A percentile compares a stretch with the other conserved stretches of the same genome.
These are phyloP conservation scores for Dionaea muscipula DNA, from an alignment of 179 eudicot genomes.

Conservation along the genomic window DNA sequence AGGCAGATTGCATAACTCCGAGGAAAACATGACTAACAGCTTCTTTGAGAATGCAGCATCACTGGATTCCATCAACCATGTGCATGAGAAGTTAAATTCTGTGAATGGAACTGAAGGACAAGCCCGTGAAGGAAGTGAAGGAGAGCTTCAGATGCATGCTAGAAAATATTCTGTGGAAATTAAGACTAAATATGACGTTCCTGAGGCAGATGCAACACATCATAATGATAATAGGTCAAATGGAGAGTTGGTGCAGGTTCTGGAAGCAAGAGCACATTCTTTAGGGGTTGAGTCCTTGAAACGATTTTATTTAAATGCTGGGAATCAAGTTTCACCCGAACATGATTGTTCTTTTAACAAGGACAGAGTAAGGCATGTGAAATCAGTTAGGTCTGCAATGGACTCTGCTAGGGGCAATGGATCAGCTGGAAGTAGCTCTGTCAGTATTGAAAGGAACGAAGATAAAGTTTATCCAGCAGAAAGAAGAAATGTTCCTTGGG, in stretches of 20 bases:
- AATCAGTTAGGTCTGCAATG: conserved; percentile 49
- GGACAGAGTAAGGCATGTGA: conserved; percentile 36
- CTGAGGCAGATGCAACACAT: conserved; percentile 13
- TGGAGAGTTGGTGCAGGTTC: conserved; percentile 15
- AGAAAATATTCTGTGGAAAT: conserved; percentile 6
- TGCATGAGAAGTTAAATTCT: conserved; percentile 13
- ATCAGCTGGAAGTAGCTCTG: conserved; percentile 16
- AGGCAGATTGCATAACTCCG: conserved; percentile 10
- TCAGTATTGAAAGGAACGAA: conserved; percentile 22
- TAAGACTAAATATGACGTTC: conserved; percentile 12
- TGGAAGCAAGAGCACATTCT: conserved; percentile 19
- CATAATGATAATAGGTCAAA: conserved; percentile 17
- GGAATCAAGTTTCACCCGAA: conserved; percentile 22
- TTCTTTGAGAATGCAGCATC: conserved; percentile 5
- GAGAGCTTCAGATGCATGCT: conserved; percentile 8
- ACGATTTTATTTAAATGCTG: conserved; percentile 14
- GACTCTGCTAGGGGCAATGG: conserved; percentile 50
- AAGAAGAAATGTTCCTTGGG: conserved; percentile 23
- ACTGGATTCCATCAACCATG: background rate
- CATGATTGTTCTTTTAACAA: conserved; percentile 19
- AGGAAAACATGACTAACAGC: conserved; percentile 11
- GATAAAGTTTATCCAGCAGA: conserved; percentile 26
- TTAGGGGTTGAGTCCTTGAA: conserved; percentile 18
- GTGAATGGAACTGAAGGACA: conserved; percentile 16
- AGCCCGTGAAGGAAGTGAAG: conserved; percentile 13